A percentile compares a stretch with the other conserved stretches of the same genome.
These are phyloP conservation scores for Fusarium fujikuroi DNA, from an alignment of 2,329 filamentous ascomycete species.

Conservation along the genomic window DNA sequence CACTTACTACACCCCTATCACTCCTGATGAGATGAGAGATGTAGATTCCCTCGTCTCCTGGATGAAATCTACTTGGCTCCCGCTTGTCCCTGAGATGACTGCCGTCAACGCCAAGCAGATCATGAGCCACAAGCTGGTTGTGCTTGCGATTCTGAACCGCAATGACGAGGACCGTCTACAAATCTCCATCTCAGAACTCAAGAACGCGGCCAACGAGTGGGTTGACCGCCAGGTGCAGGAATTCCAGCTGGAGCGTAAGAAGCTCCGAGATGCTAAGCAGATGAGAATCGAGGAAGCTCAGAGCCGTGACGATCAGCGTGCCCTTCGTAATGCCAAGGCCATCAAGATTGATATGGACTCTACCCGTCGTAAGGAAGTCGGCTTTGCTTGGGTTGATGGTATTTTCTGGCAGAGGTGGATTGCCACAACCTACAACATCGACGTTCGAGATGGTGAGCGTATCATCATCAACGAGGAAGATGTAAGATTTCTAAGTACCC, in stretches of 20 bases:
- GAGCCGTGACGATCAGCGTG: constrained; percentile 89
- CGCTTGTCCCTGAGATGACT: constrained; percentile 93
- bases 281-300: constrained; percentile 95
- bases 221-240: constrained; percentile 95
- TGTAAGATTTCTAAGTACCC: constrained; percentile 66
- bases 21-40: constrained; percentile 93
- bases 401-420: constrained; percentile 99
- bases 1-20: constrained; percentile 88
- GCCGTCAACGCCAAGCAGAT: constrained; percentile 92
- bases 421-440: constrained; percentile 91
- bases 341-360: constrained; percentile 93
- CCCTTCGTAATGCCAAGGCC: constrained; percentile 85
- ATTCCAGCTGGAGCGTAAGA: constrained; percentile 93
- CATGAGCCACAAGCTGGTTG: constrained; percentile 95
- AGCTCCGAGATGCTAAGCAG: constrained; percentile 93
- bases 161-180: constrained; percentile 83
- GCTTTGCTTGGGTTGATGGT: constrained; percentile 97
- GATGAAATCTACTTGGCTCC: constrained; percentile 98
- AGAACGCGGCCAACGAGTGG: constrained; percentile 96
- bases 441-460: constrained; percentile 86
- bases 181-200: constrained; percentile 85
- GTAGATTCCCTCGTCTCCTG: constrained; percentile 80
- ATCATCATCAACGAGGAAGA: constrained; percentile 98
- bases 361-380: constrained; percentile 86
- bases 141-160: constrained; percentile 86